Evolutionary conservation across 805 yeast species (phyloP).

Genomic region (Starmerella kuoi): DNA sequence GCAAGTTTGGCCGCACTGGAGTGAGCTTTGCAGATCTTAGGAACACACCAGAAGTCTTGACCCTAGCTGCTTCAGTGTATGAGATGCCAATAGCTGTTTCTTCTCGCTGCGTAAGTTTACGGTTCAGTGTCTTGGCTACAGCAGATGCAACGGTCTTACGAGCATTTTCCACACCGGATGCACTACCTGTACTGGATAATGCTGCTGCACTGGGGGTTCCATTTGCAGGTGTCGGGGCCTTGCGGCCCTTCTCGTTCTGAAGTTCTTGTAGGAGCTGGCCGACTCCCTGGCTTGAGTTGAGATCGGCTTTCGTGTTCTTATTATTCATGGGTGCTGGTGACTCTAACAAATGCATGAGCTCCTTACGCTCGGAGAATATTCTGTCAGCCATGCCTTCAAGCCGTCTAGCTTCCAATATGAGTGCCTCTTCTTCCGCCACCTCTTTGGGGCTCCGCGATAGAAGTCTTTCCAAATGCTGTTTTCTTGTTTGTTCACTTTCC

Average conservation of each 20-base stretch:
- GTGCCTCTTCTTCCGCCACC: constrained; percentile 92
- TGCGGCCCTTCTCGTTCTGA: constrained; percentile 49
- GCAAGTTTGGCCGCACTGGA: constrained; percentile 65
- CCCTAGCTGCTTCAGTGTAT: constrained; percentile 39
- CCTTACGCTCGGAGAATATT: constrained; percentile 70
- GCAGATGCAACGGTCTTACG: constrained; percentile 23
- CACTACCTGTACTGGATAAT: background rate
- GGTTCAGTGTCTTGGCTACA: constrained; percentile 30
- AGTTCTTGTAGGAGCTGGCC: constrained; percentile 73
- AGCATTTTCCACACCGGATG: constrained; percentile 12
- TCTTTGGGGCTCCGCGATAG: constrained; percentile 86
- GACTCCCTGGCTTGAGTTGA: constrained; percentile 65
- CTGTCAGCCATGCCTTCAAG: constrained; percentile 87
- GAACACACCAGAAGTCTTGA: constrained; percentile 53
- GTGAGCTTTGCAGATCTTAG: constrained; percentile 70
- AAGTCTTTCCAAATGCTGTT: constrained; percentile 63
- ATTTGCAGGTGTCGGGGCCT: constrained; percentile 21
- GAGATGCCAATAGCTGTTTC: constrained; percentile 75
- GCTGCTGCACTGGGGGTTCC: constrained; percentile 16
- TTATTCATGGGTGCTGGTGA: constrained; percentile 58
- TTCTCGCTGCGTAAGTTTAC: constrained; percentile 58
- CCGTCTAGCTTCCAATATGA: constrained; percentile 82
- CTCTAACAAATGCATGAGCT: constrained; percentile 64
- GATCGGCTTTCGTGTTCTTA: constrained; percentile 56
- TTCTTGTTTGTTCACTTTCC: constrained; percentile 63